These are phyloP conservation scores for Prunus salicina DNA, from an alignment of 306 rosid genomes.

Conservation along the genomic window DNA sequence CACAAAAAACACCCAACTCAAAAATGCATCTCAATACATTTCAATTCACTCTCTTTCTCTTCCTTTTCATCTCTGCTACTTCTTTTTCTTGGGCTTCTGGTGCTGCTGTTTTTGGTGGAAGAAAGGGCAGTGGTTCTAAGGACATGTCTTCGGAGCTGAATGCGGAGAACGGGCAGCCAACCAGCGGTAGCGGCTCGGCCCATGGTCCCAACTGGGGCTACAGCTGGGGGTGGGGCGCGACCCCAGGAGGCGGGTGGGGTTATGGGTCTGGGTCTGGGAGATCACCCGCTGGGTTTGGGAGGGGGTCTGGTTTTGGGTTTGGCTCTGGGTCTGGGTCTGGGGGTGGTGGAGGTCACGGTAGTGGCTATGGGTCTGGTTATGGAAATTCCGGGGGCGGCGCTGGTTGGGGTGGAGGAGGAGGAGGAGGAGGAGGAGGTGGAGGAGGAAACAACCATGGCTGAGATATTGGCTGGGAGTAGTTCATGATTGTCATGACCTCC, in stretches of 20 bases:
- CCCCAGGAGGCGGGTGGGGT: conserved; percentile 70
- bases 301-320: conserved; percentile 57
- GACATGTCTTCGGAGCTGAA: conserved; percentile 35
- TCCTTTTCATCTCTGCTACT: conserved; percentile 29
- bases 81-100: conserved; percentile 8
- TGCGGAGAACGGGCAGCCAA: conserved; percentile 37
- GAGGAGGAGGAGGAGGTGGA: conserved; percentile 14
- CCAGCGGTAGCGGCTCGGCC: conserved; percentile 58
- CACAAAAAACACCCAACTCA: conserved; percentile 18
- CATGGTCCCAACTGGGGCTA: conserved; percentile 77
- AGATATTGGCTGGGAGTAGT: conserved; percentile 6
- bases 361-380: conserved; percentile 47
- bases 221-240: conserved; percentile 84
- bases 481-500: not conserved
- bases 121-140: conserved; percentile 2
- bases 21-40: conserved; percentile 35
- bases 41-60: conserved; percentile 27
- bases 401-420: not conserved
- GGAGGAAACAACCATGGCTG: conserved; percentile 34
- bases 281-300: conserved; percentile 42
- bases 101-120: conserved; percentile 17
- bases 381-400: conserved; percentile 39
- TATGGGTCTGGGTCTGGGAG: conserved; percentile 77
- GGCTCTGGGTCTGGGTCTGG: conserved; percentile 65
- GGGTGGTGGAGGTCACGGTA: conserved; percentile 49